Percentiles rank a stretch among this genome's conserved stretches.
phyloP scores from a whole-genome alignment of 2,329 filamentous ascomycete genomes.

The Sarocladium strictum region DNA sequence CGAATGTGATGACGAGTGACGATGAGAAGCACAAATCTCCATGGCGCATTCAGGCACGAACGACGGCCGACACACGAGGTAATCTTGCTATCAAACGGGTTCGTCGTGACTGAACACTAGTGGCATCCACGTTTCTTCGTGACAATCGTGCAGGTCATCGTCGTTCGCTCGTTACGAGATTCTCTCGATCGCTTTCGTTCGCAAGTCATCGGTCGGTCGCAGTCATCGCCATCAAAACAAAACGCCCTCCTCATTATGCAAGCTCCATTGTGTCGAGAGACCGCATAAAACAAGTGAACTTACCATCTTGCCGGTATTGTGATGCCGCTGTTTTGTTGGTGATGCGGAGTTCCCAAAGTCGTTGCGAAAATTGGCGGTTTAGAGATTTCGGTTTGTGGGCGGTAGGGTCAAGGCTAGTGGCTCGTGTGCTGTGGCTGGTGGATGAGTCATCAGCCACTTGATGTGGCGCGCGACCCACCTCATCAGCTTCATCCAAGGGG shows the following conservation, averaged over 20 bases:
- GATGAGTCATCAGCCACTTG: constrained; percentile 10
- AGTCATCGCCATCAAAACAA: constrained; percentile 6
- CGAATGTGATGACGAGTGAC: neutral
- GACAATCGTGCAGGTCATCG: neutral
- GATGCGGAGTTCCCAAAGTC: constrained; percentile 32
- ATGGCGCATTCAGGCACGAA: neutral
- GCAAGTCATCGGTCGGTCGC: constrained; percentile 3
- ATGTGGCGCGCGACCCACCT: constrained; percentile 3
- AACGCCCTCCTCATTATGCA: constrained; percentile 1
- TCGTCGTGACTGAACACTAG: too few species aligned
- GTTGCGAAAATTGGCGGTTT: constrained; percentile 34
- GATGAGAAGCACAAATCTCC: neutral
- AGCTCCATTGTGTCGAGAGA: neutral
- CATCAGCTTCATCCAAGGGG: constrained; percentile 5
- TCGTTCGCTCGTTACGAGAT: constrained; percentile 3
- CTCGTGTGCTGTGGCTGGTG: constrained; percentile 19
- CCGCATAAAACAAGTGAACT: constrained; percentile 15
- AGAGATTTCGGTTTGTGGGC: constrained; percentile 39
- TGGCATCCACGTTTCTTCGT: neutral
- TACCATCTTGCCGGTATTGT: constrained; percentile 44
- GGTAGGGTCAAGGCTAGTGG: constrained; percentile 29
- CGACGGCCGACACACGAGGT: too few species aligned
- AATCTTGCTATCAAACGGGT: too few species aligned
- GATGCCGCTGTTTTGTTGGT: constrained; percentile 35
- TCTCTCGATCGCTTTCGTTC: constrained; percentile 3